Base-by-base conservation (phyloP, 2,329 filamentous ascomycete species). In the Talaromyces piceae region DNA sequence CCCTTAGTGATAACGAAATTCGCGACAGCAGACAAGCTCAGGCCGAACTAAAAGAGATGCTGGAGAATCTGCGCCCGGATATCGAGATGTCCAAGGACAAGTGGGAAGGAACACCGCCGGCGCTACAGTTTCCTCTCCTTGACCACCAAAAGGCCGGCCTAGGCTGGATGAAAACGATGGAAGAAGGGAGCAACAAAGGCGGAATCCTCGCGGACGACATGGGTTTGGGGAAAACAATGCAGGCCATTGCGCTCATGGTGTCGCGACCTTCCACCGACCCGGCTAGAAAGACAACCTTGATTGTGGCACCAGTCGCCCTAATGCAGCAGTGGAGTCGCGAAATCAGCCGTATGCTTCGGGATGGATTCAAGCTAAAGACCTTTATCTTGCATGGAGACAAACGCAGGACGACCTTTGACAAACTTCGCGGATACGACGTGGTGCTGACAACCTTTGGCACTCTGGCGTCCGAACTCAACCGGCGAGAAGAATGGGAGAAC, bases 261-360 rank as follows among this genome's bases (percentile, higher is more conserved):
- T 78, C 80, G 5, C 78, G 83, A 5, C 83, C 77, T n/a, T 81
- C 86, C 0, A 67, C 72, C 0, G 76, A 84, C 54, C 69, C 70
- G n/a, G 65, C 71, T 54, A 74, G 70, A 51, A 81, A 88, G 73
- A 90, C 89, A 0, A 93, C 84, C n/a, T 72, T 95, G 22, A 88
- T 95, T 45, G 76, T 95, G 45, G 87, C 85, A 0, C 89, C 89
- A 0, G 82, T 94, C 9, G 84, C 88, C 3, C 73, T 95, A 13
- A 79, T 94, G 65, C 80, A 83, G 13, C 90, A 95, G 64, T 95
- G 90, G 90, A 82, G 87, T 61, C 78, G 83, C 45, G 90, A 95
- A 66, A 88, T 95, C 44, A 67, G 75, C 52, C 78, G 76, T 31
- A 90, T 91, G 66, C 68, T 93, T 30, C 82, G 82, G 54, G 57